Evolutionary conservation across 169 alveolate genomes (phyloP).

Genomic region (Plasmodium coatneyi): DNA sequence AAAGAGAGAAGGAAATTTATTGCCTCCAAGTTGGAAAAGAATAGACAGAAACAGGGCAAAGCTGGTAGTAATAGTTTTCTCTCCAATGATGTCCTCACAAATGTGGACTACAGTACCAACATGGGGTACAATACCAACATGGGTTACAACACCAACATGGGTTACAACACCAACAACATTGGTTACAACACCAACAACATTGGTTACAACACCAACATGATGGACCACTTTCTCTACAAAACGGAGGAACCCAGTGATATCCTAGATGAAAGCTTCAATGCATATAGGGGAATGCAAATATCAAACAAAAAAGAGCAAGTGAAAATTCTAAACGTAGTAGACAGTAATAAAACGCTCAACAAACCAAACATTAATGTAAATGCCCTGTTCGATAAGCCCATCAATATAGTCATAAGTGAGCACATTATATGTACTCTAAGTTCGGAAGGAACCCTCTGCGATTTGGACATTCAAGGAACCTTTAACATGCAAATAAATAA

Average conservation of each 20-base stretch:
- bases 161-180: neutral
- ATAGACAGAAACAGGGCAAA: slow-evolving; percentile 82
- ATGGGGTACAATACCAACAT: neutral
- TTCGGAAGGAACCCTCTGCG: slow-evolving; percentile 76
- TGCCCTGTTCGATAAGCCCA: slow-evolving; percentile 55
- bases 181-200: slow-evolving; percentile 1
- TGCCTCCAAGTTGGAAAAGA: slow-evolving; percentile 92
- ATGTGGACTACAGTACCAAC: slow-evolving; percentile 18
- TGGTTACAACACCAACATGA: slow-evolving; percentile 19
- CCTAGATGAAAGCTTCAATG: slow-evolving; percentile 37
- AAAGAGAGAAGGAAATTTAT: slow-evolving; percentile 89
- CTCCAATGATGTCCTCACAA: slow-evolving; percentile 31
- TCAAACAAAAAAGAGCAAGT: slow-evolving; percentile 23
- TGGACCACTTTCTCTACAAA: slow-evolving; percentile 44
- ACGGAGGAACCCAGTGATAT: slow-evolving; percentile 11
- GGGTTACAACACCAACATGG: neutral
- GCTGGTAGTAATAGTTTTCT: slow-evolving; percentile 26
- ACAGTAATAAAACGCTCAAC: slow-evolving; percentile 9
- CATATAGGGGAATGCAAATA: slow-evolving; percentile 62
- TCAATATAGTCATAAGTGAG: slow-evolving; percentile 46
- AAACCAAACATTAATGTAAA: slow-evolving; percentile 68
- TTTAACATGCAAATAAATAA: slow-evolving; percentile 73
- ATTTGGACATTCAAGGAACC: slow-evolving; percentile 70
- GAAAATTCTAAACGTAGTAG: slow-evolving; percentile 61
- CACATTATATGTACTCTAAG: slow-evolving; percentile 64